Base-by-base conservation (phyloP, 108 stramenopile species). In the Seminavis robusta region DNA sequence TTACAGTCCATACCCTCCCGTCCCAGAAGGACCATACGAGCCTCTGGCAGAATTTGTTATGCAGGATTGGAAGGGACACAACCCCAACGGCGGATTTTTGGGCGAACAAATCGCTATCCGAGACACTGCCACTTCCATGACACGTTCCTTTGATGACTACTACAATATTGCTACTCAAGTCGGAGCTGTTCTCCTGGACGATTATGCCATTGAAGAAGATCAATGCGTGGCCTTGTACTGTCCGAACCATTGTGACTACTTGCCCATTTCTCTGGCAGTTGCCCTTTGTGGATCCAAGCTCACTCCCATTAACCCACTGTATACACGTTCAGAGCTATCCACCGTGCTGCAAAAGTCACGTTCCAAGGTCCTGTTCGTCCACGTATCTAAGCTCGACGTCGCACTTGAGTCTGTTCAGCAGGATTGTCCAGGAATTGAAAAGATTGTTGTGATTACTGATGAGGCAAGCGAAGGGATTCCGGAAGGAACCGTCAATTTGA, bases 231-330 rank as follows among this genome's bases (percentile, higher is more conserved):
- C 87, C 16, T 49, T 91, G n/a, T 81, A 84, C 59, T 77, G 84
- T 31, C 95, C 92, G 13, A 95, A 95, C 50, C 92, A 92, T 48
- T 81, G 91, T 0, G 89, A 94, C 62, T 95, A 90, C 63, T 48
- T 86, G 17, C 83, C 95, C 21, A 65, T 83, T 2, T 65, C 76
- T 27, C 65, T 92, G 7, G 87, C 85, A 23, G 83, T 88, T 15
- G 79, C 81, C 7, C 59, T 83, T 39, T 72, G 72, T 23, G 92
- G 92, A 8, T 83, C 85, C 29, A 88, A 85, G 59, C 34, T 92
- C 1, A 82, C 82, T 21, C 85, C 90, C n/a, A 71, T 90, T 59
- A 95, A 95, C 66, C 95, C 95, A 32, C 52, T 92, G 23, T 94
- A 82, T 49, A 81, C 74, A 7, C 63, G 33, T 0, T 28, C 64